Conservation (phyloP, 345 rosid species). For the Acer campestre region DNA sequence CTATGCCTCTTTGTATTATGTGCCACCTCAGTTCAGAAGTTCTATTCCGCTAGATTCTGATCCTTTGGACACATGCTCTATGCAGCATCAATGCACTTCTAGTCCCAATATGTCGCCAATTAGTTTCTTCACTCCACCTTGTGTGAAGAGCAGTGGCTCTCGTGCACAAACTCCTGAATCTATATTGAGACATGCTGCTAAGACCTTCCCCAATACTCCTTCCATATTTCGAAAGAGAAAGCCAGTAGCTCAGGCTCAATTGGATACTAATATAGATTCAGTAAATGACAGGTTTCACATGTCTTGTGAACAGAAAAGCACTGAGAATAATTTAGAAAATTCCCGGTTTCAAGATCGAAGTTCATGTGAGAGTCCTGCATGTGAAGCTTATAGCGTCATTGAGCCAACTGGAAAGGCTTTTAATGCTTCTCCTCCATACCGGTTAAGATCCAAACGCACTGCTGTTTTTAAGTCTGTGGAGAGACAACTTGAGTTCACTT, state of each 20-base stretch:
- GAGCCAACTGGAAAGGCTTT: slow-evolving; percentile 50
- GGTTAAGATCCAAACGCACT: slow-evolving; percentile 78
- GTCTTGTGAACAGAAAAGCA: slow-evolving; percentile 38
- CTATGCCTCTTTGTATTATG: slow-evolving; percentile 58
- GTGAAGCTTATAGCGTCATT: slow-evolving; percentile 31
- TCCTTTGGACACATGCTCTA: slow-evolving; percentile 30
- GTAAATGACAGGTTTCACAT: slow-evolving; percentile 24
- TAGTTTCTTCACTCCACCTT: slow-evolving; percentile 85
- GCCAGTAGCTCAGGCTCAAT: slow-evolving; percentile 30
- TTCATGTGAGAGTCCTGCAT: slow-evolving; percentile 38
- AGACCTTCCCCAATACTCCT: slow-evolving; percentile 84
- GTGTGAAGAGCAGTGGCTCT: slow-evolving; percentile 48
- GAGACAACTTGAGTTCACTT: slow-evolving; percentile 84
- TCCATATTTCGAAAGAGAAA: slow-evolving; percentile 87
- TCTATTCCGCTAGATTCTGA: slow-evolving; percentile 40
- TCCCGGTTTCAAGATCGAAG: slow-evolving; percentile 37
- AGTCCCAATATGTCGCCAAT: slow-evolving; percentile 61
- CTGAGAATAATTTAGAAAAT: slow-evolving; percentile 31
- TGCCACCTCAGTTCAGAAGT: slow-evolving; percentile 50
- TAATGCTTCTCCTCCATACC: slow-evolving; percentile 88
- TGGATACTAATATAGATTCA: slow-evolving; percentile 31
- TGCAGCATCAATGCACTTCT: slow-evolving; percentile 38
- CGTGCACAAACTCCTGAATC: slow-evolving; percentile 69
- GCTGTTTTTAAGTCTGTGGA: slow-evolving; percentile 77
- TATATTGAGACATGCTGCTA: slow-evolving; percentile 74